A percentile compares a stretch with the other conserved stretches of the same genome.
Evolutionary conservation across 1,284 basidiomycete genomes (phyloP).

Genomic region (Ceratobasidium sp.): DNA sequence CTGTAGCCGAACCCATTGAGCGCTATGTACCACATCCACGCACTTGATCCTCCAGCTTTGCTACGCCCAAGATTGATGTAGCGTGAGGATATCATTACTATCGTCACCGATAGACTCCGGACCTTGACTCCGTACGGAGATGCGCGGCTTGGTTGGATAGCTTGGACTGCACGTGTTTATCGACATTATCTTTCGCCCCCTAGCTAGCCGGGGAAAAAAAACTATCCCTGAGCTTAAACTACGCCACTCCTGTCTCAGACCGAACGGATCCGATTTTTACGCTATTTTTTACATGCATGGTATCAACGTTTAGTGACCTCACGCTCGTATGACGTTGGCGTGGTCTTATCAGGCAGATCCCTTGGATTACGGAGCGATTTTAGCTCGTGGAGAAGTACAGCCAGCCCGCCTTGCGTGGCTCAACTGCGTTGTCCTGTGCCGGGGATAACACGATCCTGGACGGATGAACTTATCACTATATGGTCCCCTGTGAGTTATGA

Average conservation of each 20-base stretch:
- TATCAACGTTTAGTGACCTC: conserved; percentile 1
- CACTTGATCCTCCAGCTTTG: neutral
- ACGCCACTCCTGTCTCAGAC: conserved; percentile 14
- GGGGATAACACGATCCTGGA: conserved; percentile 1
- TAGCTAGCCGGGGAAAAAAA: neutral
- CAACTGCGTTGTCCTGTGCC: conserved; percentile 5
- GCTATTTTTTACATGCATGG: neutral
- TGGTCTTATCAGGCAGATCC: conserved; percentile 1
- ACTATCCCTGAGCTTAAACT: conserved; percentile 1
- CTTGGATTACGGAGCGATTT: conserved; percentile 12
- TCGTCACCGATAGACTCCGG: neutral
- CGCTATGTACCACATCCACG: neutral
- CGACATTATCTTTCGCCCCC: neutral
- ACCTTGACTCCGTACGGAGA: neutral
- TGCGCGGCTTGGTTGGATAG: neutral
- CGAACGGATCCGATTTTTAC: neutral
- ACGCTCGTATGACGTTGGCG: conserved; percentile 25
- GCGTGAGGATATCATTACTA: neutral
- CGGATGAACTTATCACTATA: neutral
- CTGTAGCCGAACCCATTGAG: conserved; percentile 8
- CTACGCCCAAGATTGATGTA: neutral
- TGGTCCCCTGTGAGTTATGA: neutral
- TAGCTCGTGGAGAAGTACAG: neutral
- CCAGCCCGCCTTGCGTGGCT: neutral
- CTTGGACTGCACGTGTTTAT: neutral